Percentiles rank a stretch among this genome's conserved stretches.
Evolutionary conservation across 805 yeast genomes (phyloP).

Genomic region (Myxozyma sirexii): DNA sequence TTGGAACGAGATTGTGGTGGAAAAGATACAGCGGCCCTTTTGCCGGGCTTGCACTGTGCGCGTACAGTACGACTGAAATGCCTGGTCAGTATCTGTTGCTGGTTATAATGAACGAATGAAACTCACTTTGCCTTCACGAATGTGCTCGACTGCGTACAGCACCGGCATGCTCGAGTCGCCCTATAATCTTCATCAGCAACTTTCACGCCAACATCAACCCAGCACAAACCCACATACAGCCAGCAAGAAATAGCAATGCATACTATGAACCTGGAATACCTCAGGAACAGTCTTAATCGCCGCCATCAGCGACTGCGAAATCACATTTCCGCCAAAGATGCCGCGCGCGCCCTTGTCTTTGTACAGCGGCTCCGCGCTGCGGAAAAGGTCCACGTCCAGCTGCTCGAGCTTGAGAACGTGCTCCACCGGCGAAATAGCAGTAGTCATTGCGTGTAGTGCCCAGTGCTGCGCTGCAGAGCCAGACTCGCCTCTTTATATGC

Average conservation of each 20-base stretch:
- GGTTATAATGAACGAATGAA: too few species aligned
- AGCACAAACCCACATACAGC: conserved; percentile 22
- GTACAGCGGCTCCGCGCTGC: conserved; percentile 29
- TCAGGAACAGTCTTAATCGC: conserved; percentile 34
- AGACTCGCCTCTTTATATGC: too few species aligned
- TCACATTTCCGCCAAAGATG: conserved; percentile 37
- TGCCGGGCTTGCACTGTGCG: conserved; percentile 61
- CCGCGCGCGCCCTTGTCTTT: conserved; percentile 34
- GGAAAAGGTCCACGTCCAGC: conserved; percentile 33
- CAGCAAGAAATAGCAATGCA: conserved; percentile 37
- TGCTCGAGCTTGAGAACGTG: conserved; percentile 32
- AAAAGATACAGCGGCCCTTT: conserved; percentile 53
- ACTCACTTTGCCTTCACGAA: conserved; percentile 53
- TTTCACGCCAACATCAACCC: not conserved
- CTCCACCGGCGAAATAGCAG: conserved; percentile 26
- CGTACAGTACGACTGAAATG: conserved; percentile 52
- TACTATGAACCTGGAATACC: conserved; percentile 30
- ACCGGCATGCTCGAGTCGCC: conserved; percentile 45
- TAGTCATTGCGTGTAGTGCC: too few species aligned
- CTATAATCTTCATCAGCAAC: conserved; percentile 8
- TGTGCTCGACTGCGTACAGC: conserved; percentile 55
- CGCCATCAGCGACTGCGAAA: conserved; percentile 36
- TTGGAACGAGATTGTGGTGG: conserved; percentile 55
- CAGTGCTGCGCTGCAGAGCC: not conserved
- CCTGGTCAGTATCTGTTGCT: too few species aligned